Base-by-base conservation (phyloP, 306 rosid genomes). In the Dalbergia oliveri region DNA sequence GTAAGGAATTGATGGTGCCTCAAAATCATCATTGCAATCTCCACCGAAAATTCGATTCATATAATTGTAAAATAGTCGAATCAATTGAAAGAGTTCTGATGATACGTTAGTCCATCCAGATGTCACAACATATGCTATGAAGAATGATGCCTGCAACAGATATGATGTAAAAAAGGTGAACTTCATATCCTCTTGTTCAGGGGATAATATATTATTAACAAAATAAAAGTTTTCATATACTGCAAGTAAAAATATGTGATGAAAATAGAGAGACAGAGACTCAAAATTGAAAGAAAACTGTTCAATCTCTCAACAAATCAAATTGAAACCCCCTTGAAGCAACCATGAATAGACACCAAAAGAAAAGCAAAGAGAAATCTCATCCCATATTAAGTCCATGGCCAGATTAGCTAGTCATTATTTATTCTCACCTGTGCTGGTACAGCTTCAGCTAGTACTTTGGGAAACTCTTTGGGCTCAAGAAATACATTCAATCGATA, bases 111-210 rank as follows among this genome's bases (percentile, higher is more conserved):
- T 90, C 94, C 98, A 93, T 77, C 86, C 87, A 57, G 83, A 79
- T 76, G 89, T 64, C 70, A 80, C 87, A 73, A 84, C 82, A 86
- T 93, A 93, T 37, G 97, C 85, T 70, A 93, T 88, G 86, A 93
- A 93, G 86, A 93, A 93, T 53, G 98, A 89, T n/a, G 93, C 97
- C 98, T 93, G 87, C 95, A 87, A 49, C 80, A 80, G 57, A 72
- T 66, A 80, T 65, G 73, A 58, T 33, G 64, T 47, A 71, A 69
- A 66, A 19, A 78, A 51, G 39, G 72, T 69, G 54, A 73, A 69
- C 37, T 81, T 56, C 34, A 11, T 66, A 72, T 71, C 80, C 43
- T 57, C 67, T 18, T 47, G 39, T 14, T 41, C 43, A 75, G 47
- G 50, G 19, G 26, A 73, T 60, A 68, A 69, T 57, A 69, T 63